Conservation (phyloP, 768 basidiomycete species). For the Crepidotus variabilis region DNA sequence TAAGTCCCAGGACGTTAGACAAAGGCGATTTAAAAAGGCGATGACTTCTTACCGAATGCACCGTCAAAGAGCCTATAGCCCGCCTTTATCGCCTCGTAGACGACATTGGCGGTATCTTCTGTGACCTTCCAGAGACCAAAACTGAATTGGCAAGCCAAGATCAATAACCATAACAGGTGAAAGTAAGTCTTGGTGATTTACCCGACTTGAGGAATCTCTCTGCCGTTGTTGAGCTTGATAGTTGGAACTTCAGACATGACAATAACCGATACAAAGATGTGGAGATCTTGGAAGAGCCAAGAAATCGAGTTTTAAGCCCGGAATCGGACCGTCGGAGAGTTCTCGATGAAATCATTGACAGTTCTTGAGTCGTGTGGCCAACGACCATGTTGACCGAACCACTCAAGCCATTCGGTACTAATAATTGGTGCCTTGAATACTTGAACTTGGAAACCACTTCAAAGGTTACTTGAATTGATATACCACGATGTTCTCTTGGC, state of each 20-base stretch:
- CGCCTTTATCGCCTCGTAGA: conserved; percentile 81
- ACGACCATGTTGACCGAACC: too few relatives aligned
- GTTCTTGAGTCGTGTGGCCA: conserved; percentile 6
- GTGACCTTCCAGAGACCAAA: conserved; percentile 38
- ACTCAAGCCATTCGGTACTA: too few relatives aligned
- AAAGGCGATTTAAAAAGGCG: conserved; percentile 1
- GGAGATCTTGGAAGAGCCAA: neutral
- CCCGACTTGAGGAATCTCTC: conserved; percentile 26
- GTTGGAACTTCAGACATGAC: conserved; percentile 23
- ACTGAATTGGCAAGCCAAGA: conserved; percentile 7
- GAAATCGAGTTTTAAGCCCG: neutral
- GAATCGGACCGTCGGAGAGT: conserved; percentile 12
- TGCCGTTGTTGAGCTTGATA: conserved; percentile 26
- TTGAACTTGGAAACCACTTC: neutral
- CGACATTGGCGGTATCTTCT: conserved; percentile 58
- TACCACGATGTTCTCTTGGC: conserved; percentile 19
- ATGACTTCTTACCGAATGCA: conserved; percentile 41
- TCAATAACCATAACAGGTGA: neutral
- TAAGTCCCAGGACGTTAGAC: conserved; percentile 9
- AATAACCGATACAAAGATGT: neutral
- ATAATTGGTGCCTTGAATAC: neutral
- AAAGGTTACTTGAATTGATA: neutral
- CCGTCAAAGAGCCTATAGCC: conserved; percentile 88
- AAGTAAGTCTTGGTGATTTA: conserved; percentile 14
- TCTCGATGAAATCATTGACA: conserved; percentile 9